Evolutionary conservation across 2,329 filamentous ascomycete species (phyloP), one percentile per base, ranked within the genome.

Genomic region (Pseudopyrenochaeta lycopersici): DNA sequence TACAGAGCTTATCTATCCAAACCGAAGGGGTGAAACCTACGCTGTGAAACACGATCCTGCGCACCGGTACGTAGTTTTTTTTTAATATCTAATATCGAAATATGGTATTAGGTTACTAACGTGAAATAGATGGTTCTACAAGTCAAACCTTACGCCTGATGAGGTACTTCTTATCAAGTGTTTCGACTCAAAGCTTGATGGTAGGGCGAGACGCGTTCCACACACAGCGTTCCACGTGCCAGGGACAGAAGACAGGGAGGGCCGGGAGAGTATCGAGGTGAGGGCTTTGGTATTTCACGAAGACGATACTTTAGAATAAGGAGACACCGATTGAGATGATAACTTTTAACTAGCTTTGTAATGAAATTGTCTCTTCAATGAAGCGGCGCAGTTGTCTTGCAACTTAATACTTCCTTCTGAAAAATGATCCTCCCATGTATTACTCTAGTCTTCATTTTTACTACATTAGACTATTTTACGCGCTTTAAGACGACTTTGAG

Each of bases 141-240:
- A 72, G 53, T 64, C 58, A n/a, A 52, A 51, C 0, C 54, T 70
- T 15, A 55, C 51, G 1, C 70, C 70, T 2, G 66, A 71, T 1
- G 73, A 76, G 45, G 66, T 72, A 0, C 21, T 73, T 10, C 49
- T 76, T 4, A 70, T 76, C 57, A 74, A 73, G 58, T 73, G 71
- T 40, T 76, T 73, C 40, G 73, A 76, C 44, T 70, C 62, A 2
- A 72, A 73, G 58, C 50, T 62, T 1, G 70, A 73, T 56, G 72
- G 71, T 1, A 55, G 72, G n/a, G 71, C 71, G 29, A 66, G 72
- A 12, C 46, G 72, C 2, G 69, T 71, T 6, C 71, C 73, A 18
- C 73, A 76, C 50, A 72, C 66, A 7, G 72, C 72, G 15, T 76
- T 76, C 44, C 46, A 61, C 15, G 53, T 73, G 9, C 56, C 64